Conservation (phyloP, 1,284 basidiomycete genomes). For the Rhodotorula mucilaginosa region DNA sequence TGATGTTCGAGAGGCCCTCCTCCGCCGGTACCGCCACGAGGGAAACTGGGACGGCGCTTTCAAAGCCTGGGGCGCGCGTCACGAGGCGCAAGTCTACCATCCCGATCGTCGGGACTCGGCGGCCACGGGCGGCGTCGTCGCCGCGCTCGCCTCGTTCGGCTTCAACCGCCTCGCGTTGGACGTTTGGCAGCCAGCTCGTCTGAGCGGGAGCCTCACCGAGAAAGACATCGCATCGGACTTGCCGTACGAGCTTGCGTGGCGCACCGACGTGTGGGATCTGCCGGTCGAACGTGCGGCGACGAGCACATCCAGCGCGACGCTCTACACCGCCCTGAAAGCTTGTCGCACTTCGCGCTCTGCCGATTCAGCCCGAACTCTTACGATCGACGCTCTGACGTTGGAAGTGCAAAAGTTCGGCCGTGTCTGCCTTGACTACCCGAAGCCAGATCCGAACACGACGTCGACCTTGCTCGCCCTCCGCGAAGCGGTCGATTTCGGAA, state of each 20-base stretch:
- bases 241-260: constrained; percentile 75
- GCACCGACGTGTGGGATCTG: constrained; percentile 87
- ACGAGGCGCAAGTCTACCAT: constrained; percentile 54
- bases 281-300: constrained; percentile 58
- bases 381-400: constrained; percentile 55
- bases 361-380: constrained; percentile 53
- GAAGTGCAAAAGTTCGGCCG: constrained; percentile 66
- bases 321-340: constrained; percentile 76
- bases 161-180: constrained; percentile 65
- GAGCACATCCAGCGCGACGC: constrained; percentile 49
- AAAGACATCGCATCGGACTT: constrained; percentile 14
- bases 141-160: constrained; percentile 80
- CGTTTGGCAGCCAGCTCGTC: constrained; percentile 30
- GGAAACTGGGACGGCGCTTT: constrained; percentile 87
- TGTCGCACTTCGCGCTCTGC: constrained; percentile 69
- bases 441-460: constrained; percentile 65
- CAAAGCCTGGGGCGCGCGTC: constrained; percentile 77
- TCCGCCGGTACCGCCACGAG: constrained; percentile 86
- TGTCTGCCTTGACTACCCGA: constrained; percentile 71
- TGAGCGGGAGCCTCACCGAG: constrained; percentile 8
- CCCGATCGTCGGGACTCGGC: not conserved
- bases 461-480: constrained; percentile 73
- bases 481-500: constrained; percentile 61
- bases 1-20: constrained; percentile 73
- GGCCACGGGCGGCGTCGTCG: constrained; percentile 58